Evolutionary conservation across 768 basidiomycete species (phyloP).

Genomic region (Mycena rosella): DNA sequence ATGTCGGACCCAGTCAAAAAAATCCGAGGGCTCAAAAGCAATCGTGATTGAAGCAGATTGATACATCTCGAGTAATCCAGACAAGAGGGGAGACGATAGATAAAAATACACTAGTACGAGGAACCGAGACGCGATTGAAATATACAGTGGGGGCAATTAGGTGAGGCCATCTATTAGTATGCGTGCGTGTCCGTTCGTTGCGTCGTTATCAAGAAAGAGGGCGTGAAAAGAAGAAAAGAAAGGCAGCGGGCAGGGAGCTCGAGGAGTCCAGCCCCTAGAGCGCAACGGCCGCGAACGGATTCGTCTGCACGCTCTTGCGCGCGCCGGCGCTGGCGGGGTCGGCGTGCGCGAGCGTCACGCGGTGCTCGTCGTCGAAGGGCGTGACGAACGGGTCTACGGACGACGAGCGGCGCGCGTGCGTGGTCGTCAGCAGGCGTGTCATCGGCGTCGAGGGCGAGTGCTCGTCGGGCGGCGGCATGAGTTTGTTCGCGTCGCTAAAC

Average conservation of each 20-base stretch:
- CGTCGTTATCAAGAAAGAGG: conserved; percentile 4
- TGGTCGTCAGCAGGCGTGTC: conserved; percentile 59
- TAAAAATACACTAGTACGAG: conserved; percentile 32
- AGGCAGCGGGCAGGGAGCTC: background rate
- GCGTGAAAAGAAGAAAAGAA: no score
- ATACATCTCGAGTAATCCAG: conserved; percentile 37
- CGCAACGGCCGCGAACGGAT: conserved; percentile 59
- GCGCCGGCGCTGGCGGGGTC: conserved; percentile 16
- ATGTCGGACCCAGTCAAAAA: no score
- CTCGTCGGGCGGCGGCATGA: conserved; percentile 39
- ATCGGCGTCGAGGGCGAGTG: conserved; percentile 49
- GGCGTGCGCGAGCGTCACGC: conserved; percentile 46
- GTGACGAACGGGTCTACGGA: conserved; percentile 74
- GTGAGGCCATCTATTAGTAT: conserved; percentile 15
- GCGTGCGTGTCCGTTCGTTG: conserved; percentile 28
- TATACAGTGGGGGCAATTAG: conserved; percentile 32
- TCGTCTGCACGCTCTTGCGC: conserved; percentile 63
- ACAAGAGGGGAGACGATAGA: conserved; percentile 28
- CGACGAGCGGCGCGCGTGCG: conserved; percentile 57
- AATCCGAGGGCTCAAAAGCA: background rate
- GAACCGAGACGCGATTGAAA: conserved; percentile 21
- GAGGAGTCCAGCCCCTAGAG: conserved; percentile 33
- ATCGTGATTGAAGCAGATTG: conserved; percentile 11
- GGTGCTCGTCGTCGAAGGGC: conserved; percentile 82
- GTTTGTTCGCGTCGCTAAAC: conserved; percentile 38